Evolutionary conservation across 1,139 yeast species (phyloP).

Genomic region (Candida glucosophila): DNA sequence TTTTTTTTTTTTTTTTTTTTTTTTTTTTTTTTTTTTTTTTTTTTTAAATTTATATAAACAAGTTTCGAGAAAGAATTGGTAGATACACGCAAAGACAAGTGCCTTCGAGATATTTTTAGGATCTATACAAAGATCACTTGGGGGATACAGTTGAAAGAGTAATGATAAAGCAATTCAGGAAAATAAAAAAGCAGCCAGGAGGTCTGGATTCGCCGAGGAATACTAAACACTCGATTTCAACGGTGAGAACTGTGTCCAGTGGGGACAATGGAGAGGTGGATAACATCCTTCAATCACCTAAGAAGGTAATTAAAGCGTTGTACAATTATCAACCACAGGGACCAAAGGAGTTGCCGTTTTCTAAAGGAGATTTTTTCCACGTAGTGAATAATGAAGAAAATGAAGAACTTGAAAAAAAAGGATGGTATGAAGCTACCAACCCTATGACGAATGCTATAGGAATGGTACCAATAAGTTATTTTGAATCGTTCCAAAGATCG

Average conservation of each 20-base stretch:
- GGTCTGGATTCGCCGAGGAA: constrained; percentile 5
- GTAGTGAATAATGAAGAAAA: constrained; percentile 47
- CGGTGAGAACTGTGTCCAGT: constrained; percentile 17
- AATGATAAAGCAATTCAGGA: constrained; percentile 39
- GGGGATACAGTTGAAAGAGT: no score
- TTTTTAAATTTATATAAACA: no score
- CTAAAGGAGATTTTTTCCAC: constrained; percentile 82
- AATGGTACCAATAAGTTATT: constrained; percentile 78
- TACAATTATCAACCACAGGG: constrained; percentile 74
- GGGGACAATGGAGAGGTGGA: constrained; percentile 6
- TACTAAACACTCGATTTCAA: no score
- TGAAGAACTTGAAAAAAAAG: constrained; percentile 29
- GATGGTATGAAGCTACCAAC: constrained; percentile 86
- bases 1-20: no score
- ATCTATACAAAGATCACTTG: no score
- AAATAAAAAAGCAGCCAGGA: constrained; percentile 30
- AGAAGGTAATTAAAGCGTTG: constrained; percentile 76
- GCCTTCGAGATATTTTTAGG: no score
- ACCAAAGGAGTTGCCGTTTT: constrained; percentile 72
- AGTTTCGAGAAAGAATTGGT: no score
- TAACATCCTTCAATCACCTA: constrained; percentile 44
- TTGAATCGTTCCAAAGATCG: constrained; percentile 67
- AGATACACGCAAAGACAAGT: no score
- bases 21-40: no score
- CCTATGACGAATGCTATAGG: constrained; percentile 75